These are phyloP conservation scores for Cercophora newfieldiana DNA, from an alignment of 495 filamentous ascomycete genomes.

Conservation along the genomic window DNA sequence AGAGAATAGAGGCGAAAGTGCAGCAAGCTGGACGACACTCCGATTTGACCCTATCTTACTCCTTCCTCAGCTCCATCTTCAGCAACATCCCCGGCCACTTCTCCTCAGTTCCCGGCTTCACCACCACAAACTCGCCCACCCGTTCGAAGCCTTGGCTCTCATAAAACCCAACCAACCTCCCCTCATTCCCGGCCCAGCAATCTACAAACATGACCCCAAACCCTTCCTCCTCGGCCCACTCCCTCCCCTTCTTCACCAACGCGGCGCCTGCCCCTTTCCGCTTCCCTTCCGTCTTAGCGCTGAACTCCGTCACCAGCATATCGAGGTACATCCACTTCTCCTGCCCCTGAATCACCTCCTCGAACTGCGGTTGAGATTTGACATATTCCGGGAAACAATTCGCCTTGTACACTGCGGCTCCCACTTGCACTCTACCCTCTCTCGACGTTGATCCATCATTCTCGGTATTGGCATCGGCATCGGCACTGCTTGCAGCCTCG, in stretches of 20 bases:
- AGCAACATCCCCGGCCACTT: too few species aligned
- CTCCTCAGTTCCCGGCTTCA: too few species aligned
- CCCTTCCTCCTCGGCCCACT: neutral
- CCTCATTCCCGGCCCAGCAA: neutral
- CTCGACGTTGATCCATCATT: too few species aligned
- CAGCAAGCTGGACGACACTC: too few species aligned
- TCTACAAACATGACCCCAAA: neutral
- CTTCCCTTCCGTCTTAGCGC: neutral
- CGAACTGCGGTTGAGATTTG: neutral
- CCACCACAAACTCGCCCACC: neutral
- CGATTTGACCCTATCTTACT: too few species aligned
- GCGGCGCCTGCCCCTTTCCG: neutral
- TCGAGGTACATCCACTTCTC: neutral
- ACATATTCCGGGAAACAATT: neutral
- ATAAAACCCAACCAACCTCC: neutral
- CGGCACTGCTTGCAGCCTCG: neutral
- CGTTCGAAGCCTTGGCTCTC: neutral
- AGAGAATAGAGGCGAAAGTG: too few species aligned
- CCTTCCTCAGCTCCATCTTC: too few species aligned
- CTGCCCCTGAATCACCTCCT: neutral
- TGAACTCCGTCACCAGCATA: neutral
- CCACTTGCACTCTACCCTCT: neutral
- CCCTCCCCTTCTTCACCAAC: neutral
- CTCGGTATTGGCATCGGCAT: too few species aligned
- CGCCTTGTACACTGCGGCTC: neutral